phyloP scores from a whole-genome alignment of 352 stramenopile species.

The Phytophthora meadii region DNA sequence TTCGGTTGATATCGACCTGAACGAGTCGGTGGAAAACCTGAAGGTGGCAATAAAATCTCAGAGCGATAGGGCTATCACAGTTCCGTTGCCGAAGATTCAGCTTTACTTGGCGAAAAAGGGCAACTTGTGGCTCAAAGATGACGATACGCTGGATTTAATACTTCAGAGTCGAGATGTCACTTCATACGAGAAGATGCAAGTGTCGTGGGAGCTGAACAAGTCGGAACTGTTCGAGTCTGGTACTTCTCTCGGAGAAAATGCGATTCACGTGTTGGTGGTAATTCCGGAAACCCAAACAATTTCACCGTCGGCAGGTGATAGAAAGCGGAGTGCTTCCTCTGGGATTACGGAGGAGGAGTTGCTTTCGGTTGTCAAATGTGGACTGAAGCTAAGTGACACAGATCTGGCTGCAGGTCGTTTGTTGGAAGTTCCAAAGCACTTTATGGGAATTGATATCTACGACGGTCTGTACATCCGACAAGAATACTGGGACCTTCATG shows the following conservation, averaged over 20 bases:
- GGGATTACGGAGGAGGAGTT: too few relatives aligned
- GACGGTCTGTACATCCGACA: constrained; percentile 30
- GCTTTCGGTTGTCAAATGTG: too few relatives aligned
- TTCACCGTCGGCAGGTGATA: too few relatives aligned
- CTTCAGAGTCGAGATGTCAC: constrained; percentile 14
- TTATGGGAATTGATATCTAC: neutral
- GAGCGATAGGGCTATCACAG: neutral
- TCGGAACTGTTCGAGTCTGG: constrained; percentile 10
- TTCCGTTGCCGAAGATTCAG: neutral
- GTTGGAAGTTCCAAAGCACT: too few relatives aligned
- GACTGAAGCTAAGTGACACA: too few relatives aligned
- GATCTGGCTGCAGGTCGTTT: too few relatives aligned
- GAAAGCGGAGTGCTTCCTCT: too few relatives aligned
- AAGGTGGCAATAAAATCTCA: neutral
- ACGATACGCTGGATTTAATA: constrained; percentile 4
- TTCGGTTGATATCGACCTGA: neutral
- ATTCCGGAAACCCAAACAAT: too few relatives aligned
- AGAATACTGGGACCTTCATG: constrained; percentile 29
- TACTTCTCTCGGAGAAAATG: constrained; percentile 8
- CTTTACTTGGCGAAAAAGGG: neutral
- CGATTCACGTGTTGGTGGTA: too few relatives aligned
- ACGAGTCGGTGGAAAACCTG: neutral
- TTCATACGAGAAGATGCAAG: constrained; percentile 12
- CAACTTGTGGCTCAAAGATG: neutral
- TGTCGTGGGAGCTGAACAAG: constrained; percentile 23